Conservation (phyloP, 495 filamentous ascomycete genomes). For the Tuber umbilicatum region DNA sequence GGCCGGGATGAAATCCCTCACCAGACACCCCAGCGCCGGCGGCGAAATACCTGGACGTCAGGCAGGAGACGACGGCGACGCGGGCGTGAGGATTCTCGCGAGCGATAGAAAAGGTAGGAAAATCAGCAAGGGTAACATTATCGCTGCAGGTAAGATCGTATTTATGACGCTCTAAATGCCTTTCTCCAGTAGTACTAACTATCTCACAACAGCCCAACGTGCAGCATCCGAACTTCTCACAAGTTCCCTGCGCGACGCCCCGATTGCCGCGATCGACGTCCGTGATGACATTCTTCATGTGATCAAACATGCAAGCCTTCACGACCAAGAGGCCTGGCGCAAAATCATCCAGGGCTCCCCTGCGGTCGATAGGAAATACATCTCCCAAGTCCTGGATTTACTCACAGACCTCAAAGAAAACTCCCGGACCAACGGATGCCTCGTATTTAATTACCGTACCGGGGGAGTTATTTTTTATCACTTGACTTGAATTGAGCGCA, state of each 20-base stretch:
- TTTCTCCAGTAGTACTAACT: background rate
- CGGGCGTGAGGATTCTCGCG: slow-evolving; percentile 75
- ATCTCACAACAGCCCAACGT: slow-evolving; percentile 49
- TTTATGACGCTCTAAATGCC: background rate
- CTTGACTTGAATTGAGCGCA: slow-evolving; percentile 17
- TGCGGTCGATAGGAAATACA: slow-evolving; percentile 72
- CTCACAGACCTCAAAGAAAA: slow-evolving; percentile 58
- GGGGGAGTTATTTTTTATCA: slow-evolving; percentile 35
- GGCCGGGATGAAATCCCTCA: slow-evolving; percentile 46
- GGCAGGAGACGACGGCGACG: slow-evolving; percentile 49
- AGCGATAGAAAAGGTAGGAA: slow-evolving; percentile 82
- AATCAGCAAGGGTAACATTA: slow-evolving; percentile 73
- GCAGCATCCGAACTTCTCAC: slow-evolving; percentile 58
- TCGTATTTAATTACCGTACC: slow-evolving; percentile 33
- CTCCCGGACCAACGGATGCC: slow-evolving; percentile 20
- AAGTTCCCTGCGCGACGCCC: slow-evolving; percentile 58
- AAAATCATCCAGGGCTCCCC: slow-evolving; percentile 70
- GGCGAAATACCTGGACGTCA: slow-evolving; percentile 29
- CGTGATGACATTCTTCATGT: slow-evolving; percentile 77
- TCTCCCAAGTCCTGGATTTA: slow-evolving; percentile 78
- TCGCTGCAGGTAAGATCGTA: slow-evolving; percentile 53
- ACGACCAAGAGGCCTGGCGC: slow-evolving; percentile 81
- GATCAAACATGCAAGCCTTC: slow-evolving; percentile 66
- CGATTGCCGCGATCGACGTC: slow-evolving; percentile 81
- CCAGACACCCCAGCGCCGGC: slow-evolving; percentile 19